These are phyloP conservation scores for Ceratocystis ficicola DNA, from an alignment of 2,329 filamentous ascomycete species.

Conservation along the genomic window DNA sequence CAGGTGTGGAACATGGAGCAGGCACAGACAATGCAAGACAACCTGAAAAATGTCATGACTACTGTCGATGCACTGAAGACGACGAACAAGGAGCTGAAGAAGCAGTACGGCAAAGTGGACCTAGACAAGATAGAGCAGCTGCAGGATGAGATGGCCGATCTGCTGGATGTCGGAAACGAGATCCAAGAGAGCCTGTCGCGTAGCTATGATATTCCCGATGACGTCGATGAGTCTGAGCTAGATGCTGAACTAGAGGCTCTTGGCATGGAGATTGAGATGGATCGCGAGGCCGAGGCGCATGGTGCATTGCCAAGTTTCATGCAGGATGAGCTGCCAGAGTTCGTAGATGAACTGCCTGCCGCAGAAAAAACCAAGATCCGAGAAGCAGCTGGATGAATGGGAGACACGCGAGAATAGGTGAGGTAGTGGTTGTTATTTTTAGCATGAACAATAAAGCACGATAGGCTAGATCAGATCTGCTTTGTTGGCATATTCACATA, in stretches of 20 bases:
- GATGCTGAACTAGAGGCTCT: slow-evolving; percentile 93
- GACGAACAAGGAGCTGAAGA: slow-evolving; percentile 81
- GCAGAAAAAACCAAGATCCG: slow-evolving; percentile 64
- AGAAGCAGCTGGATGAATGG: slow-evolving; percentile 52
- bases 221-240: slow-evolving; percentile 90
- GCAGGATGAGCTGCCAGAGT: slow-evolving; percentile 76
- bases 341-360: slow-evolving; percentile 83
- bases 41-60: slow-evolving; percentile 95
- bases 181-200: slow-evolving; percentile 89
- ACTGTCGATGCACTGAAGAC: slow-evolving; percentile 96
- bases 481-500: not conserved
- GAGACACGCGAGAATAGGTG: not conserved
- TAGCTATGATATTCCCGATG: slow-evolving; percentile 89
- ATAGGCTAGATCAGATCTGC: not conserved
- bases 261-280: slow-evolving; percentile 85
- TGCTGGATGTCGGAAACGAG: slow-evolving; percentile 96
- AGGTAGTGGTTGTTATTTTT: not conserved
- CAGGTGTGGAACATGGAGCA: slow-evolving; percentile 99
- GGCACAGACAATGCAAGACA: slow-evolving; percentile 96
- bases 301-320: slow-evolving; percentile 69
- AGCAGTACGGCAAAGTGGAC: slow-evolving; percentile 94
- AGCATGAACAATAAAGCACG: not conserved
- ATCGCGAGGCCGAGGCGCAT: slow-evolving; percentile 47
- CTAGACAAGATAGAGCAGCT: slow-evolving; percentile 94
- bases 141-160: slow-evolving; percentile 97